A percentile compares a stretch with the other conserved stretches of the same genome.
Evolutionary conservation across 2,329 filamentous ascomycete species (phyloP).

Genomic region (Arthrocladium fulminans): DNA sequence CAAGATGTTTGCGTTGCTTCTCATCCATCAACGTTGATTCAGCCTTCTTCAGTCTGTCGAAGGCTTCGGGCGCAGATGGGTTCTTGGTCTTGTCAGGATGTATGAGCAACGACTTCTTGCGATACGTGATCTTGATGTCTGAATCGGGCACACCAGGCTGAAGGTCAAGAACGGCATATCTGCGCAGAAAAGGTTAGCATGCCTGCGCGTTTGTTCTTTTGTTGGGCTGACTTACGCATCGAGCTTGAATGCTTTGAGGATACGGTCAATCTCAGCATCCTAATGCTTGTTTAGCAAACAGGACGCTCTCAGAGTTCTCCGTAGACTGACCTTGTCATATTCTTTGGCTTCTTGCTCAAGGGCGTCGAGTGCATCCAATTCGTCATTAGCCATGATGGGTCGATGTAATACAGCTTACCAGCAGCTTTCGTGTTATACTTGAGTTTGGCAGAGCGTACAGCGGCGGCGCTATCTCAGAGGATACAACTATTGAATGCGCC

Average conservation of each 20-base stretch:
- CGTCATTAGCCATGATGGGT: conserved; percentile 47
- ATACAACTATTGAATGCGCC: too few species aligned
- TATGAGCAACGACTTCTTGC: conserved; percentile 96
- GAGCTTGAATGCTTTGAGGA: conserved; percentile 78
- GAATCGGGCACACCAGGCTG: conserved; percentile 91
- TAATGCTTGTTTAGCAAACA: conserved; percentile 29
- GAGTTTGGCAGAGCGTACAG: too few species aligned
- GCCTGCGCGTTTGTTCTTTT: too few species aligned
- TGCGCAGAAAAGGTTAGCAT: too few species aligned
- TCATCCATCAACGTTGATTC: conserved; percentile 88
- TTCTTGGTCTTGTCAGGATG: conserved; percentile 98
- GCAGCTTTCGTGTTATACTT: too few species aligned
- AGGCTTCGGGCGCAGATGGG: conserved; percentile 81
- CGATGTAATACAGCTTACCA: conserved; percentile 21
- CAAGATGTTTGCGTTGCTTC: conserved; percentile 75
- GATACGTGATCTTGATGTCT: conserved; percentile 90
- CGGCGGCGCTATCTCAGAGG: too few species aligned
- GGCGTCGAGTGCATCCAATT: conserved; percentile 67
- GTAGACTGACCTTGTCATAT: conserved; percentile 64
- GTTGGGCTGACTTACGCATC: conserved; percentile 48
- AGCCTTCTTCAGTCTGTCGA: conserved; percentile 92
- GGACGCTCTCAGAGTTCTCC: conserved; percentile 9
- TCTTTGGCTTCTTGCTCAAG: conserved; percentile 81
- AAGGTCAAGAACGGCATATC: conserved; percentile 89
- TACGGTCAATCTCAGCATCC: conserved; percentile 94